Evolutionary conservation across 1,139 yeast genomes (phyloP).

Genomic region (Saccharomycopsis phalli): DNA sequence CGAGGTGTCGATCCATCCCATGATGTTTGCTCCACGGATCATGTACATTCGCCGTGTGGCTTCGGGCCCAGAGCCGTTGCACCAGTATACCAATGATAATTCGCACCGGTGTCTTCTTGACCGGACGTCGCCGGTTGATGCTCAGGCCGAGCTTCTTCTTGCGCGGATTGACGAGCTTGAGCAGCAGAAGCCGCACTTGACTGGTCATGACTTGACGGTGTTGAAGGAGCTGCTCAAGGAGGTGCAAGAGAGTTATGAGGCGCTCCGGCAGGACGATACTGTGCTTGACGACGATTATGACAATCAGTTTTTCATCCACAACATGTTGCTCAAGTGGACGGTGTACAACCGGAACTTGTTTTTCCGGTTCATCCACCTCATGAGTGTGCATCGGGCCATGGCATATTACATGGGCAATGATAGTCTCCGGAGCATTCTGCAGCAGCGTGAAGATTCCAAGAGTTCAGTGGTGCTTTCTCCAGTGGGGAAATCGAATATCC

Average conservation of each 20-base stretch:
- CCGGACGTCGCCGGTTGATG: constrained; percentile 12
- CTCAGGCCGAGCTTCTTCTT: constrained; percentile 22
- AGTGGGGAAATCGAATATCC: constrained; percentile 4
- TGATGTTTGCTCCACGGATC: constrained; percentile 68
- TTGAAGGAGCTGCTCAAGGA: constrained; percentile 35
- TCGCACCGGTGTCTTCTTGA: constrained; percentile 61
- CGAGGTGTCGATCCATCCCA: constrained; percentile 48
- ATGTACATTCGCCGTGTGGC: constrained; percentile 58
- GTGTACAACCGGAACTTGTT: constrained; percentile 55
- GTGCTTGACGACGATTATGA: constrained; percentile 26
- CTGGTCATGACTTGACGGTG: constrained; percentile 24
- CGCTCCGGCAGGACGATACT: constrained; percentile 2
- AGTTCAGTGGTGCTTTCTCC: constrained; percentile 3
- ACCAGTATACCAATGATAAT: too few relatives aligned
- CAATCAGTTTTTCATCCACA: constrained; percentile 73
- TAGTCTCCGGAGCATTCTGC: constrained; percentile 13
- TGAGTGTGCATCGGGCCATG: constrained; percentile 32
- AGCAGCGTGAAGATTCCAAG: constrained; percentile 6
- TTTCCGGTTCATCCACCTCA: constrained; percentile 51
- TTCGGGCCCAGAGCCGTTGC: too few relatives aligned
- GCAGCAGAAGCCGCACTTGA: constrained; percentile 16
- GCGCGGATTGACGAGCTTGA: constrained; percentile 26
- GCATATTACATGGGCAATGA: constrained; percentile 13
- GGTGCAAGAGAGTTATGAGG: background rate
- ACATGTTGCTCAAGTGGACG: constrained; percentile 74